A percentile compares a stretch with the other conserved stretches of the same genome.
These are phyloP conservation scores for Pyracantha coccinea DNA, from an alignment of 331 rosid species.

Conservation along the genomic window DNA sequence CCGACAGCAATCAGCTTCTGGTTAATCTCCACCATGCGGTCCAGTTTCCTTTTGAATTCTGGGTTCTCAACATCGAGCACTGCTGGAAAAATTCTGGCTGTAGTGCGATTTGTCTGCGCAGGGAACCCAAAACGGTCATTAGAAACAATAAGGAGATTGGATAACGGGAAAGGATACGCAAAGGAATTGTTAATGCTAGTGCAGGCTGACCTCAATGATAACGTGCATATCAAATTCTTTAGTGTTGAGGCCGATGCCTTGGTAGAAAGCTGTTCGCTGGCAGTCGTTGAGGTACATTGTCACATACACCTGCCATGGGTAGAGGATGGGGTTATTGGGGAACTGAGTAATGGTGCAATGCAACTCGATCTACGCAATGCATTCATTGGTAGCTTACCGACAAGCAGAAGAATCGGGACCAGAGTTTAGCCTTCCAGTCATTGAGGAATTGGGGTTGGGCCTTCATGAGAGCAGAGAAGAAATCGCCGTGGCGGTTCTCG, in stretches of 20 bases:
- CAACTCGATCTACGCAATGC: not conserved
- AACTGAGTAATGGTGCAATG: not conserved
- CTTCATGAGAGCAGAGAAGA: constrained; percentile 96
- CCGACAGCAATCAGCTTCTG: constrained; percentile 69
- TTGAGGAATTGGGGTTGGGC: constrained; percentile 98
- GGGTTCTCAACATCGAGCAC: constrained; percentile 96
- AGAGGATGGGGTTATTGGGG: not conserved
- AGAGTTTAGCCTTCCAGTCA: constrained; percentile 98
- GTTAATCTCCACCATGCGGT: constrained; percentile 80
- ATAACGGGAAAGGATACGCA: not conserved
- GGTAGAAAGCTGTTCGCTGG: constrained; percentile 90
- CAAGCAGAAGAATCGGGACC: constrained; percentile 93
- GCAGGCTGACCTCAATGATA: constrained; percentile 78
- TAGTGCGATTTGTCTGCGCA: constrained; percentile 89
- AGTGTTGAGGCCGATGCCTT: constrained; percentile 90
- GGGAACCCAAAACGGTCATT: not conserved
- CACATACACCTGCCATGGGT: constrained; percentile 68
- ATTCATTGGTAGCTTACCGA: constrained; percentile 41
- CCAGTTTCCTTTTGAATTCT: constrained; percentile 87
- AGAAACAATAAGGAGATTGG: not conserved
- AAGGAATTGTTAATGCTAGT: not conserved
- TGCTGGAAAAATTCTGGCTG: constrained; percentile 93
- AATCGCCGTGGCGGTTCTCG: constrained; percentile 96
- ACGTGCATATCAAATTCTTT: constrained; percentile 98
- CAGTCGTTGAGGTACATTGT: constrained; percentile 98